A percentile compares a stretch with the other conserved stretches of the same genome.
phyloP scores from a whole-genome alignment of 495 filamentous ascomycete species.

The Penicillium roqueforti region DNA sequence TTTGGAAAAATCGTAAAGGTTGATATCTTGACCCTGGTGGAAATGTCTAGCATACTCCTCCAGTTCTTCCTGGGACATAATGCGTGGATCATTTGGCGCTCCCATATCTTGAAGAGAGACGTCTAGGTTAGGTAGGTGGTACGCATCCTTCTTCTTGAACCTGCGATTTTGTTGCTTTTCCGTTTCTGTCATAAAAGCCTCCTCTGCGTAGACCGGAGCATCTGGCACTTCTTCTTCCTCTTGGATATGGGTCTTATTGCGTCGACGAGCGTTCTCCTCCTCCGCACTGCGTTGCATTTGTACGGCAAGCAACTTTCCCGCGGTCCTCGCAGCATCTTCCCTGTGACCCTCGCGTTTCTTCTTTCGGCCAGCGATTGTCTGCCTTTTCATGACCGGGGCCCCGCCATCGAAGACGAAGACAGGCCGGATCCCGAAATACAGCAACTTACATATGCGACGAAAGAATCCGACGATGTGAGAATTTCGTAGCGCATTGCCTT shows the following conservation, averaged over 20 bases:
- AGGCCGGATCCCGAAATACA: slow-evolving; percentile 93
- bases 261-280: slow-evolving; percentile 66
- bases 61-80: slow-evolving; percentile 91
- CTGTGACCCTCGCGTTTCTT: slow-evolving; percentile 77
- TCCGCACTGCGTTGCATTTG: slow-evolving; percentile 88
- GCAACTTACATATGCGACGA: slow-evolving; percentile 91
- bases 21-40: slow-evolving; percentile 89
- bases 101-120: slow-evolving; percentile 77
- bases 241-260: slow-evolving; percentile 44
- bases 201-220: slow-evolving; percentile 81
- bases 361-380: slow-evolving; percentile 79
- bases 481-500: slow-evolving; percentile 94
- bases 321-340: slow-evolving; percentile 89
- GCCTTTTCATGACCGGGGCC: slow-evolving; percentile 83
- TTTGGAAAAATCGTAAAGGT: slow-evolving; percentile 96
- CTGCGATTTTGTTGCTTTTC: slow-evolving; percentile 70
- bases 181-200: slow-evolving; percentile 72
- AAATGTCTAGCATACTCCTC: slow-evolving; percentile 92
- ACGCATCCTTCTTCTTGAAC: slow-evolving; percentile 88
- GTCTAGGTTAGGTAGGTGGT: slow-evolving; percentile 85
- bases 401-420: slow-evolving; percentile 99
- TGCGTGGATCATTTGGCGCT: slow-evolving; percentile 80
- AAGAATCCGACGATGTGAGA: slow-evolving; percentile 97
- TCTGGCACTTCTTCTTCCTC: slow-evolving; percentile 68
- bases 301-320: slow-evolving; percentile 82